Conservation (phyloP, 768 basidiomycete genomes). For the Mycena belliarum region DNA sequence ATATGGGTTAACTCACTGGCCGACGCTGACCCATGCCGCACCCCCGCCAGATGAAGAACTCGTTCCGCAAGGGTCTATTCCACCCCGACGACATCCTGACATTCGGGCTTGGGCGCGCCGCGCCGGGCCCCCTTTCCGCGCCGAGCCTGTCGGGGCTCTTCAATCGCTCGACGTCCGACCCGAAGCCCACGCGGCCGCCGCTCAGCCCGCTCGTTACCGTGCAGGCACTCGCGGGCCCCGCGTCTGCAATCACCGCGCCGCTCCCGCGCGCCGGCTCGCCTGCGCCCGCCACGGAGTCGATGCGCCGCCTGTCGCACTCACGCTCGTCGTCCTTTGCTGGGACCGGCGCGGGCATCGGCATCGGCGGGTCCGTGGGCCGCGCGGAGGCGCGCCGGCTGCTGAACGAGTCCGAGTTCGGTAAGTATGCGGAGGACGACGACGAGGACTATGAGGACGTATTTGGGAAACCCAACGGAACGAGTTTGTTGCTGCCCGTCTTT, state of each 20-base stretch:
- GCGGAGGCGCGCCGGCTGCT: constrained; percentile 58
- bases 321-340: constrained; percentile 60
- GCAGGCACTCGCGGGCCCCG: constrained; percentile 29
- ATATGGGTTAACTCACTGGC: neutral
- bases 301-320: constrained; percentile 40
- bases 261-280: constrained; percentile 1
- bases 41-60: constrained; percentile 61
- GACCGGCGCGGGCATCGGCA: constrained; percentile 38
- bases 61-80: constrained; percentile 72
- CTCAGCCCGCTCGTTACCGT: constrained; percentile 46
- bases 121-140: constrained; percentile 66
- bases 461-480: constrained; percentile 67
- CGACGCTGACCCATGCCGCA: neutral
- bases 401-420: constrained; percentile 69
- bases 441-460: constrained; percentile 98
- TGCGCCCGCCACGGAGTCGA: neutral
- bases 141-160: constrained; percentile 56
- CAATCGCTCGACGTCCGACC: constrained; percentile 28
- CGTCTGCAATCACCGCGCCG: constrained; percentile 16
- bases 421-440: constrained; percentile 84
- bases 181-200: constrained; percentile 53
- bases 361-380: constrained; percentile 64
- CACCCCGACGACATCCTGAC: constrained; percentile 90
- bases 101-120: constrained; percentile 48
- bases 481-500: constrained; percentile 42